A percentile compares a stretch with the other conserved stretches of the same genome.
phyloP scores from a whole-genome alignment of 106 monocot species.

The Cymbidium sinense region DNA sequence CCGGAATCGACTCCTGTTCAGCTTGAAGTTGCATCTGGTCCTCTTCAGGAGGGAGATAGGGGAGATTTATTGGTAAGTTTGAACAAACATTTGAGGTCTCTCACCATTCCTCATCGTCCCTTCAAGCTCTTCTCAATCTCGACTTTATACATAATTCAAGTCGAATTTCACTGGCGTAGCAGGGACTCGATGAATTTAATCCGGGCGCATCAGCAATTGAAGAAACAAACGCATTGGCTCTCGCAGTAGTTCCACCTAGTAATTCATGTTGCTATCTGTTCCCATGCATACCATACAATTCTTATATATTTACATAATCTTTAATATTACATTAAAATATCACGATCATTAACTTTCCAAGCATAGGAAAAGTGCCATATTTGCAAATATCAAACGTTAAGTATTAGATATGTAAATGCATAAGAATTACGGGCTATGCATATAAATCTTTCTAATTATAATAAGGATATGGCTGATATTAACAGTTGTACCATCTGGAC shows the following conservation, averaged over 20 bases:
- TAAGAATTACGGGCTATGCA: too few species aligned
- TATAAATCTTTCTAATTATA: too few species aligned
- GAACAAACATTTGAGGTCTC: background rate
- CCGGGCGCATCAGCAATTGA: slow-evolving; percentile 62
- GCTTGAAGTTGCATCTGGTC: slow-evolving; percentile 34
- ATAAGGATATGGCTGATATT: background rate
- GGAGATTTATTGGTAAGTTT: slow-evolving; percentile 64
- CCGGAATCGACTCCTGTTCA: slow-evolving; percentile 18
- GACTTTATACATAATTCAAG: background rate
- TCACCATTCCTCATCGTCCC: background rate
- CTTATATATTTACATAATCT: background rate
- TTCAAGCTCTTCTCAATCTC: too few species aligned
- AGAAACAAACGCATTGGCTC: slow-evolving; percentile 79
- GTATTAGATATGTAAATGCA: too few species aligned
- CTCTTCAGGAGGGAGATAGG: slow-evolving; percentile 22
- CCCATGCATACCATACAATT: background rate
- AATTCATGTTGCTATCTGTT: background rate
- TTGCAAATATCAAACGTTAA: too few species aligned
- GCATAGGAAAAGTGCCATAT: too few species aligned
- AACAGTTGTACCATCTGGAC: background rate
- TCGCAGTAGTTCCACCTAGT: slow-evolving; percentile 83
- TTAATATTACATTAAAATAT: too few species aligned
- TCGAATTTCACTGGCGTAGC: background rate
- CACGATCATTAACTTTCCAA: too few species aligned
- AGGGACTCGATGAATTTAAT: slow-evolving; percentile 66